phyloP scores from a whole-genome alignment of 2,329 filamentous ascomycete genomes.

The Leptographium radiaticola region DNA sequence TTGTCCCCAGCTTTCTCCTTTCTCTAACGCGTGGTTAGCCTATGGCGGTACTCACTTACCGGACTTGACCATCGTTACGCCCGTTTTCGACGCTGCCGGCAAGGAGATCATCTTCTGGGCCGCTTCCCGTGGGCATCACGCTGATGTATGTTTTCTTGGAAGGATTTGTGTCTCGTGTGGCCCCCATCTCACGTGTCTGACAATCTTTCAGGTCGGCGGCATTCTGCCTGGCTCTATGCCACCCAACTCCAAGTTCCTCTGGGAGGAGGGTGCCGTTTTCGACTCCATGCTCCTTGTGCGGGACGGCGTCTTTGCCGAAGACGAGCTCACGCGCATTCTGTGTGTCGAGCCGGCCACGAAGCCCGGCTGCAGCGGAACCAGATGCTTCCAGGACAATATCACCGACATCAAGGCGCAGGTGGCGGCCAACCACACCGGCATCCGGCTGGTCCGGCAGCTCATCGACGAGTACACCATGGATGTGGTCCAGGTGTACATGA shows the following conservation, averaged over 20 bases:
- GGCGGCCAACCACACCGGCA: conserved; percentile 62
- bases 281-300: conserved; percentile 59
- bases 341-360: conserved; percentile 53
- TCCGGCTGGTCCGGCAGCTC: conserved; percentile 54
- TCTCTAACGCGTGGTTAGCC: too few species aligned
- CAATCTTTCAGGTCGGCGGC: conserved; percentile 53
- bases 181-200: conserved; percentile 44
- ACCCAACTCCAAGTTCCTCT: conserved; percentile 52
- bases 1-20: too few species aligned
- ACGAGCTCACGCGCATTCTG: conserved; percentile 44
- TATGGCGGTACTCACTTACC: conserved; percentile 53
- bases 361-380: not conserved
- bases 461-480: conserved; percentile 51
- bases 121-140: conserved; percentile 67
- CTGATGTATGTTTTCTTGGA: conserved; percentile 31
- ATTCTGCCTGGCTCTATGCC: conserved; percentile 62
- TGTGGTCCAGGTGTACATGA: conserved; percentile 47
- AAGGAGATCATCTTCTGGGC: conserved; percentile 70
- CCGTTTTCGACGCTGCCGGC: conserved; percentile 47
- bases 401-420: conserved; percentile 52
- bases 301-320: conserved; percentile 65
- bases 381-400: not conserved
- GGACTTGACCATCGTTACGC: conserved; percentile 73
- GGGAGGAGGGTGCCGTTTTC: conserved; percentile 52
- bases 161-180: too few species aligned